Base-by-base conservation (phyloP, 345 rosid species). In the Trapa bicornis region DNA sequence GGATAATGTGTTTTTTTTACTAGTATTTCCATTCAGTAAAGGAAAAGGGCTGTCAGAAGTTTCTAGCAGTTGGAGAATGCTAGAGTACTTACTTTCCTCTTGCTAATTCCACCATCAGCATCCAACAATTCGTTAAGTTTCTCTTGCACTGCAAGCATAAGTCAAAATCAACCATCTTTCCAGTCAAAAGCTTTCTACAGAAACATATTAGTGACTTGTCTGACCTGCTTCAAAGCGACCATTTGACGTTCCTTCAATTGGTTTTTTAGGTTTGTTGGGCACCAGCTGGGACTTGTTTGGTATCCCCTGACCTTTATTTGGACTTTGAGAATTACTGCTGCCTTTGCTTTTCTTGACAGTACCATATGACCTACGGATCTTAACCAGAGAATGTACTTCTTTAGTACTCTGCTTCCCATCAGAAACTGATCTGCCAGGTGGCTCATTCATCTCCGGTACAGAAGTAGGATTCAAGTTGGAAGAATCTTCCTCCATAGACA, bases 81-180 rank as follows among this genome's bases (percentile, higher is more conserved):
- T 57, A 67, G 52, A 71, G 43, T 65, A 11, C 39, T 62, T 50
- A 92, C 97, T 80, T 85, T 94, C 69, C 87, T 81, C 78, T 89
- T 87, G 85, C 89, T 89, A 56, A 94, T 86, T 61, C 99, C 99
- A 75, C 99, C 97, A 61, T 79, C 93, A 68, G 68, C 80, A 83
- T 91, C 99, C 83, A 94, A 87, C 82, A 94, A 75, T 74, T 94
- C 99, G 71, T 91, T 94, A 54, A 94, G 85, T 81, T 91, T 94
- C 83, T 83, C 99, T 73, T 91, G 89, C 77, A 94, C 99, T 94
- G 93, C 79, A 78, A 73, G 47, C 62, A 73, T n/a, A 16, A 14
- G 15, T 43, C 52, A 42, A 53, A 33, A n/a, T 29, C 50, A 16
- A 42, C 10, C 15, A 65, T 6, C 35, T 41, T 32, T 15, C 2